phyloP scores from a whole-genome alignment of 2,329 filamentous ascomycete species.

The Sporothrix brunneoviolacea region DNA sequence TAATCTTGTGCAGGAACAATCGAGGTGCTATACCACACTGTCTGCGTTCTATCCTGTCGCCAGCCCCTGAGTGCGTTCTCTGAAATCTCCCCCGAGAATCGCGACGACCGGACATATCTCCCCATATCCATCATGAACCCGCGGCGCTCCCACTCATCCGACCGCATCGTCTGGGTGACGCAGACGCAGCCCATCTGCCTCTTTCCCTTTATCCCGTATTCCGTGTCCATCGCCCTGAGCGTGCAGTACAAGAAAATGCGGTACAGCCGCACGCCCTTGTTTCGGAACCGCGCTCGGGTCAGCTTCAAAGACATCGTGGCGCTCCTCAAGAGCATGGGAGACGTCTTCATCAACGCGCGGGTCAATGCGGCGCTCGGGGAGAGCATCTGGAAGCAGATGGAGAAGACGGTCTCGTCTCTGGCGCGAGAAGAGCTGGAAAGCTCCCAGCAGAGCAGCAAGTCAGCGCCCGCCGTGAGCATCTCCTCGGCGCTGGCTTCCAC shows the following conservation, averaged over 20 bases:
- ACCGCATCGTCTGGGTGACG: slow-evolving; percentile 50
- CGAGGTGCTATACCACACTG: slow-evolving; percentile 57
- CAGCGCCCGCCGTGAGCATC: too few species aligned
- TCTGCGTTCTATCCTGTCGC: slow-evolving; percentile 57
- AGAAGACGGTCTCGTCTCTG: slow-evolving; percentile 43
- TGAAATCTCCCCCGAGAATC: slow-evolving; percentile 26
- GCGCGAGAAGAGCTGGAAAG: slow-evolving; percentile 17
- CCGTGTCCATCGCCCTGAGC: slow-evolving; percentile 53
- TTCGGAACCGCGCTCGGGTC: slow-evolving; percentile 47
- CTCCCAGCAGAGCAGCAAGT: neutral
- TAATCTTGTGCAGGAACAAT: slow-evolving; percentile 56
- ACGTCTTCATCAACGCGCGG: slow-evolving; percentile 51
- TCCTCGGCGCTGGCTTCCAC: too few species aligned
- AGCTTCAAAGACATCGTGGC: slow-evolving; percentile 50
- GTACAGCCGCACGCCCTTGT: slow-evolving; percentile 52
- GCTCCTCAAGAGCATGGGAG: slow-evolving; percentile 45
- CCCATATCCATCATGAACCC: slow-evolving; percentile 45
- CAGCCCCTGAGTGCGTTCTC: slow-evolving; percentile 31
- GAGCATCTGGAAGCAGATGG: slow-evolving; percentile 49
- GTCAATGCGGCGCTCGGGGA: slow-evolving; percentile 50
- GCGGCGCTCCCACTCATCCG: slow-evolving; percentile 50
- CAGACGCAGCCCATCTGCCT: slow-evolving; percentile 45
- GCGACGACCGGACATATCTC: slow-evolving; percentile 32
- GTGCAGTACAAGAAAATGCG: slow-evolving; percentile 60
- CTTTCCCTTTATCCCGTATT: slow-evolving; percentile 55